Percentiles rank a stretch among this genome's conserved stretches.
Evolutionary conservation across 2,329 filamentous ascomycete genomes (phyloP).

Genomic region (Chlorencoelia australis): DNA sequence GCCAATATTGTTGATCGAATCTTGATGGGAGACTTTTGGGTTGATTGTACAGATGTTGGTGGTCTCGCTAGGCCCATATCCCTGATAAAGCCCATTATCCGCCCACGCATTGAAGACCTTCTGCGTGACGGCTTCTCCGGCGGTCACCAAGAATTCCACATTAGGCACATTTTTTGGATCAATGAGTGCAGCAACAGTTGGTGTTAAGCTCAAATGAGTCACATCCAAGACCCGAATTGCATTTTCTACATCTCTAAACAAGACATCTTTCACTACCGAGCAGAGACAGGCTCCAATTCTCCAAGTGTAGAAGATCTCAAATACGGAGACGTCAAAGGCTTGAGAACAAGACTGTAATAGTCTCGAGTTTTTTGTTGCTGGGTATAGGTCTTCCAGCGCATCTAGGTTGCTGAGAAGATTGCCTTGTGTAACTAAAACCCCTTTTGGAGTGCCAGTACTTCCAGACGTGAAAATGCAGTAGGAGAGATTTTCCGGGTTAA

Average conservation of each 20-base stretch:
- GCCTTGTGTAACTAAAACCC: constrained; percentile 64
- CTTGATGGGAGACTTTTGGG: constrained; percentile 41
- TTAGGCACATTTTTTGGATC: constrained; percentile 55
- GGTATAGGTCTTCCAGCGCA: constrained; percentile 56
- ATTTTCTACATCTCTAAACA: constrained; percentile 63
- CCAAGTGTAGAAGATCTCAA: constrained; percentile 86
- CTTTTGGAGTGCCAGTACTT: constrained; percentile 68
- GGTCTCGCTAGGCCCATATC: constrained; percentile 76
- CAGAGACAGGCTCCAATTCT: constrained; percentile 69
- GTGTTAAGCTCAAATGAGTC: constrained; percentile 78
- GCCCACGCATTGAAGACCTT: constrained; percentile 63
- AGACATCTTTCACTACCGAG: constrained; percentile 59
- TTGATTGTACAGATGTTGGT: constrained; percentile 81
- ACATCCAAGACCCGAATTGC: constrained; percentile 53
- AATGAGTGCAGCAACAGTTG: constrained; percentile 72
- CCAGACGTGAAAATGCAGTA: constrained; percentile 81
- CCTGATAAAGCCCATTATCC: constrained; percentile 59
- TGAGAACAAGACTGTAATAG: constrained; percentile 76
- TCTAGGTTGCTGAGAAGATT: constrained; percentile 72
- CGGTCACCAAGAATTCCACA: constrained; percentile 69
- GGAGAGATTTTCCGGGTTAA: constrained; percentile 35
- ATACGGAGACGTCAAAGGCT: constrained; percentile 79
- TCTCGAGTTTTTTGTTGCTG: constrained; percentile 36
- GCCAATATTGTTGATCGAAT: constrained; percentile 69
- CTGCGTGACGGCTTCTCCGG: constrained; percentile 69